Evolutionary conservation across 495 filamentous ascomycete species (phyloP), one percentile per base, ranked within the genome.

Genomic region (Aspergillus wentii): DNA sequence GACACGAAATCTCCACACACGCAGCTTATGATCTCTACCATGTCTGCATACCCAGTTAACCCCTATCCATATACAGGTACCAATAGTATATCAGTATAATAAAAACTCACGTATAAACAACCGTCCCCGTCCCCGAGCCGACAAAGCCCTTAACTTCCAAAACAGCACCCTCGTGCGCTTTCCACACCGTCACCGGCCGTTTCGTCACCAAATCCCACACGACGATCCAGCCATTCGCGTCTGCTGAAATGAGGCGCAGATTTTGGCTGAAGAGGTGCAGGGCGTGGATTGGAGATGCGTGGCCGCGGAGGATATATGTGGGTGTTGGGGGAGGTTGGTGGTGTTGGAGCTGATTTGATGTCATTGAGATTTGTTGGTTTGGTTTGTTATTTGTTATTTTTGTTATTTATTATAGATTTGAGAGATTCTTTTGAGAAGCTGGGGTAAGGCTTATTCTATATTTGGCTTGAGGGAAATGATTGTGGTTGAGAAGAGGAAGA

Each of bases 161-260:
- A 20, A 97, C 78, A 21, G 86, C 71, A 5, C 74, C 80, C n/a
- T 75, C 71, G 54, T 98, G 92, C 4, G 88, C 84, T 49, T 78
- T 80, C 92, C 92, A 98, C 2, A 89, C 87, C 0, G 85, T 85
- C 21, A 83, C 72, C 0, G 92, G 80, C 6, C 92, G 76, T 62
- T 92, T 88, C 33, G 79, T 86, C 26, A 80, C 73, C 13, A 95
- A 61, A 49, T 86, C 82, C 92, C 92, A 98, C 16, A 88, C 60
- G 8, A 94, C 73, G 22, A 94, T 67, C 75, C 85, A 96, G 46
- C 92, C 92, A 34, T 95, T 85, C 3, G 87, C 85, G 61, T 98
- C 92, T 13, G 82, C 92, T 5, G 88, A 90, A 18, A 91, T 52
- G 1, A 98, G 80, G 8, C 86, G 81, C 32, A 78, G 69, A 48